Base-by-base conservation (phyloP, 371 early-diverging fungal species). In the Haplosporangium sp. region DNA sequence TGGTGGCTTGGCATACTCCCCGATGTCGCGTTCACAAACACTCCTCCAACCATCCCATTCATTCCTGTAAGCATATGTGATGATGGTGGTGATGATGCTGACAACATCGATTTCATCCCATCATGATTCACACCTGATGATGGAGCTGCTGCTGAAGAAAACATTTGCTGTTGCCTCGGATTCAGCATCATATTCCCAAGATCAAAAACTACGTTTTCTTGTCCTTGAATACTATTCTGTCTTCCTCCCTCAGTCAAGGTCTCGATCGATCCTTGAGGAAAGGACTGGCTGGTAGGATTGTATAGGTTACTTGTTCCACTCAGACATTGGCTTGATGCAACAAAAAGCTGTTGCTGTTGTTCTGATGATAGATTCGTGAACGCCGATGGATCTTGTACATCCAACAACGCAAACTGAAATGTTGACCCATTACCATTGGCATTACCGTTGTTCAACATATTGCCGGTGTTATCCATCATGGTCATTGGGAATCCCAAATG, bases 271-370 rank as follows among this genome's bases (percentile, higher is more conserved):
- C n/a, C 52, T 6, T 52, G 61, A n/a, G 50, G 65, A 27, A 58
- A 63, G 1, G 71, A 17, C 57, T 45, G 71, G 19, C 37, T 61
- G 6, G 53, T 8, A 9, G 69, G 37, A 42, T 37, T 57, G 19
- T 42, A 50, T 11, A 47, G 17, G 42, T 55, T 60, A 56, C 27
- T 42, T 19, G 27, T 50, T 27, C 58, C 47, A 55, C 38, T 65
- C 8, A 75, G 75, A 39, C 65, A 65, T 20, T 75, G 75, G 10
- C 69, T 75, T 56, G 65, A 75, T 2, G 70, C 59, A 2, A 75
- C 57, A 62, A 75, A 75, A 20, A 75, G 70, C 11, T 69, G 75
- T 13, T 75, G 75, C 40, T 75, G 75, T 27, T 75, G 75, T 34
- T 69, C 69, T 2, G 61, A 70, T 2, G 69, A 39, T 2, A 75